A percentile compares a stretch with the other conserved stretches of the same genome.
phyloP scores from a whole-genome alignment of 768 basidiomycete species.

The Candolleomyces eurysporus region DNA sequence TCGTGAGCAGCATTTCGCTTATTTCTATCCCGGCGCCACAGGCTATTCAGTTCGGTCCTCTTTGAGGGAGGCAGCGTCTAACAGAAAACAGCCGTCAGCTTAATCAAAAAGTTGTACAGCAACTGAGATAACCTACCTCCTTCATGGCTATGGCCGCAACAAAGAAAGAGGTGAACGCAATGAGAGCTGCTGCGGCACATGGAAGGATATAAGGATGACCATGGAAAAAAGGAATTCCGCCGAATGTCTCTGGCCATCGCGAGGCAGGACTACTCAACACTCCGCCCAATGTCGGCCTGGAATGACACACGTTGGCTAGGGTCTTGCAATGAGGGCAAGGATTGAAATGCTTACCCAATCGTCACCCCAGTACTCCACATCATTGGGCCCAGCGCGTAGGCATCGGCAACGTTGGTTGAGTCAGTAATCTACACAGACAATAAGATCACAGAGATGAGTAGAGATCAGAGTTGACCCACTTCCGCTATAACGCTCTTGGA shows the following conservation, averaged over 20 bases:
- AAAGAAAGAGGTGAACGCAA: conserved; percentile 33
- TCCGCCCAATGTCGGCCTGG: conserved; percentile 67
- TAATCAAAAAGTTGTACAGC: not conserved
- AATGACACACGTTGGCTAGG: not conserved
- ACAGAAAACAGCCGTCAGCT: not conserved
- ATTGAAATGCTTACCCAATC: conserved; percentile 19
- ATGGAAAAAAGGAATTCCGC: conserved; percentile 33
- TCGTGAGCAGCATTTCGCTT: not conserved
- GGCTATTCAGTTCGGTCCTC: not conserved
- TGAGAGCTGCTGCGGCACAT: conserved; percentile 35
- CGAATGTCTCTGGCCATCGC: conserved; percentile 59
- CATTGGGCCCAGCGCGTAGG: conserved; percentile 30
- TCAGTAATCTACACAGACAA: conserved; percentile 29
- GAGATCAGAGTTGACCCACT: conserved; percentile 20
- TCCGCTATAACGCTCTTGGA: conserved; percentile 48
- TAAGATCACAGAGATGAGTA: not conserved
- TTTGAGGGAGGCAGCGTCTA: not conserved
- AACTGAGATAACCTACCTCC: conserved; percentile 34
- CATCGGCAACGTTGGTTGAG: conserved; percentile 36
- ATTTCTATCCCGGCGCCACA: not conserved
- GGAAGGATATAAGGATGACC: conserved; percentile 49
- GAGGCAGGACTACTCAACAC: conserved; percentile 56
- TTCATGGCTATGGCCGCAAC: conserved; percentile 37
- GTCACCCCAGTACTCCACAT: conserved; percentile 35
- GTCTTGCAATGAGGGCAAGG: not conserved